Conservation (phyloP, 2,329 filamentous ascomycete genomes). For the Truncatella angustata region DNA sequence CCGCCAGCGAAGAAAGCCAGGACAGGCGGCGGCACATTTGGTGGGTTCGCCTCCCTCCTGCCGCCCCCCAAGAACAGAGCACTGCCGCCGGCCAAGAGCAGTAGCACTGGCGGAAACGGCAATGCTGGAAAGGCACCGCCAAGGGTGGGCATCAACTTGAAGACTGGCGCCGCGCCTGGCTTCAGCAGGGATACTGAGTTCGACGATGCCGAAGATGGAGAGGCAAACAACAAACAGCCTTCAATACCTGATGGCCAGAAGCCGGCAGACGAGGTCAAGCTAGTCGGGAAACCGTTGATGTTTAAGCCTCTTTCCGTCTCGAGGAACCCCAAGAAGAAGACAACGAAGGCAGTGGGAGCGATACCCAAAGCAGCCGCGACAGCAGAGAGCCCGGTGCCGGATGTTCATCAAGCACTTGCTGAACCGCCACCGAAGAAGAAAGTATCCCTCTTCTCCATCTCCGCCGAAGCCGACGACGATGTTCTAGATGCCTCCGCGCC, state of each 20-base stretch:
- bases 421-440: conserved; percentile 49
- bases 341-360: conserved; percentile 35
- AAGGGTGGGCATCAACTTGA: conserved; percentile 66
- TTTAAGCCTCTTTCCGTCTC: conserved; percentile 87
- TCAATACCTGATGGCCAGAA: conserved; percentile 56
- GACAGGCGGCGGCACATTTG: conserved; percentile 61
- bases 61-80: conserved; percentile 72
- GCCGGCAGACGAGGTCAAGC: conserved; percentile 61
- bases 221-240: conserved; percentile 44
- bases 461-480: conserved; percentile 34
- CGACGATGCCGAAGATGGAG: conserved; percentile 28
- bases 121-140: conserved; percentile 35
- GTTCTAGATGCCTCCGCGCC: conserved; percentile 15
- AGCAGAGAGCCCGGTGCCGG: conserved; percentile 13
- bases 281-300: conserved; percentile 77
- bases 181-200: conserved; percentile 62
- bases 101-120: conserved; percentile 13
- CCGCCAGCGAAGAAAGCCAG: conserved; percentile 72
- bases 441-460: conserved; percentile 68
- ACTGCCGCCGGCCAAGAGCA: conserved; percentile 31
- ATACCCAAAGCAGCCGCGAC: conserved; percentile 12
- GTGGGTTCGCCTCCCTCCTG: conserved; percentile 82
- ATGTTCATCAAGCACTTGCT: conserved; percentile 16
- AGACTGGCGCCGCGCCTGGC: conserved; percentile 79
- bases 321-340: conserved; percentile 71